Base-by-base conservation (phyloP, 305 asterid genomes). In the Fraxinus floribunda region DNA sequence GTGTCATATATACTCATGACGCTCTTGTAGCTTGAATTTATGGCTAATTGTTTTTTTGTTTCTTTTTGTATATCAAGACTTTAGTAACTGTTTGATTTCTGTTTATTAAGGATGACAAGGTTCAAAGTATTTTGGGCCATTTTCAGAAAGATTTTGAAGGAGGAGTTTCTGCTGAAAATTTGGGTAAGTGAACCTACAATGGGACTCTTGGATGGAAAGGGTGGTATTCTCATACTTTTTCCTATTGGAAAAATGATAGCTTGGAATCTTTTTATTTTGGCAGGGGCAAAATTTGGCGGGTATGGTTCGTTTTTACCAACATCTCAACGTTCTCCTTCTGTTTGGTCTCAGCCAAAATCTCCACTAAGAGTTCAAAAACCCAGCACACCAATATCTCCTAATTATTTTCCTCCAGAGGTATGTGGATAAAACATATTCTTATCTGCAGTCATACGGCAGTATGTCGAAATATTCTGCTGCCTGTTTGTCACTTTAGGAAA, bases 141-240 rank as follows among this genome's bases (percentile, higher is more conserved):
- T 87, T 91, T 83, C 97, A 90, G 89, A 94, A 91, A 88, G 95
- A 93, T 78, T 95, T 94, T 81, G 98, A 94, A 91, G 98, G 99
- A 76, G 98, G 90, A 68, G 88, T 91, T 86, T 89, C 89, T 4
- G 91, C 95, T 0, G 95, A 92, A 89, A 91, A 87, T 84, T 88
- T 93, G 92, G 99, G 99, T 93, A 87, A 90, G 94, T 87, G 81
- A 75, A 60, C 76, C 76, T 75, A 75, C 44, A 75, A 46, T 64
- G 79, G 39, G 22, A 76, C 32, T 86, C 82, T 49, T 79, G 70
- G 55, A 26, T 29, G 73, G 18, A 73, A 64, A 66, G 46, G 72
- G 76, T 84, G 79, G 72, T 1, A 15, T 68, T 68, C 7, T 88
- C 36, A 86, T 73, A n/a, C 75, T 84, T 76, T 87, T 62, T 79